phyloP scores from a whole-genome alignment of 495 filamentous ascomycete genomes.

The Evernia prunastri region DNA sequence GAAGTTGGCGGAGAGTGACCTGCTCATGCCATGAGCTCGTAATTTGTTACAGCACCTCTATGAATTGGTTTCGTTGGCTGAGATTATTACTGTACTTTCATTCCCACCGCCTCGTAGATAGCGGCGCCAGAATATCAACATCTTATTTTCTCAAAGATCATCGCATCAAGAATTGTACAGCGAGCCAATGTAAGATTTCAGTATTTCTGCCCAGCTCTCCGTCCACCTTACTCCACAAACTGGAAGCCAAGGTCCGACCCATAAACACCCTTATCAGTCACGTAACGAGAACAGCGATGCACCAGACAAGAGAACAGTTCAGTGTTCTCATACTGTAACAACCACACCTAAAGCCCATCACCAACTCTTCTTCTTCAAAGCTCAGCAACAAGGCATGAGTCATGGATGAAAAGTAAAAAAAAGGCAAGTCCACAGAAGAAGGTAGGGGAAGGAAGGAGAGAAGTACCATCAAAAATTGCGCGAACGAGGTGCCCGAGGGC shows the following conservation, averaged over 20 bases:
- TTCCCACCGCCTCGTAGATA: neutral
- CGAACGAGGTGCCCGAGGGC: conserved; percentile 63
- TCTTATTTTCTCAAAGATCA: no score
- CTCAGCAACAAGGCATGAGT: conserved; percentile 38
- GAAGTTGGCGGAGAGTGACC: neutral
- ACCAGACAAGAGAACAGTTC: no score
- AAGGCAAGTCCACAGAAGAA: no score
- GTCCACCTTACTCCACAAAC: no score
- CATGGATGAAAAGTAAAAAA: conserved; percentile 57
- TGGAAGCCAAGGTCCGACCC: no score
- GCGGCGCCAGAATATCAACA: neutral
- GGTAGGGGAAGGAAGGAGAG: conserved; percentile 35
- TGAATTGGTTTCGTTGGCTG: no score
- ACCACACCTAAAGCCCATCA: no score
- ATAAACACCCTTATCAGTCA: no score
- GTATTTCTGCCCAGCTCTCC: no score
- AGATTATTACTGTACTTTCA: no score
- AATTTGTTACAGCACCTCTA: neutral
- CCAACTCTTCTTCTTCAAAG: conserved; percentile 43
- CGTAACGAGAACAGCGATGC: no score
- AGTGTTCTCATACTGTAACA: no score
- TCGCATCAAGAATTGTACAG: neutral
- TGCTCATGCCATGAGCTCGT: neutral
- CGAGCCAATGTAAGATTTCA: neutral
- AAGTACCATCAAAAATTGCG: conserved; percentile 68